Evolutionary conservation across 768 basidiomycete genomes (phyloP).

Genomic region (Russula emetica): DNA sequence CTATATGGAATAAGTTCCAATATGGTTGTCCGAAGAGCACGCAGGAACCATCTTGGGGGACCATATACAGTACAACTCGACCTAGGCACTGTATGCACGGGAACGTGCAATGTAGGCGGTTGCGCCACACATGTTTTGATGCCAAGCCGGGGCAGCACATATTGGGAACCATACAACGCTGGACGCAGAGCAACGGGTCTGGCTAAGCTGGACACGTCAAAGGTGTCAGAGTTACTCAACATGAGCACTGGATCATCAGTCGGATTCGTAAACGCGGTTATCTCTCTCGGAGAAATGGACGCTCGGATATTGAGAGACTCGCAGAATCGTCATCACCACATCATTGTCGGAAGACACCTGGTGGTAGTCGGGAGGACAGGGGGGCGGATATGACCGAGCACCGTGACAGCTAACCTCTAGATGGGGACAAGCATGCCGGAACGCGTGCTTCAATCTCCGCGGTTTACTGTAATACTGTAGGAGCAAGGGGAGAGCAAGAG

Average conservation of each 20-base stretch:
- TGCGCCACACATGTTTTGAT: background rate
- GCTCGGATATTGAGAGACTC: background rate
- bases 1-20: conserved; percentile 1
- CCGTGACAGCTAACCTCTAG: background rate
- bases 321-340: background rate
- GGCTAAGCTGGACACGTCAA: background rate
- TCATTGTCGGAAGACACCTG: background rate
- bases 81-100: conserved; percentile 1
- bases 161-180: background rate
- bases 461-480: background rate
- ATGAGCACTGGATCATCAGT: background rate
- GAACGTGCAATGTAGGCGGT: background rate
- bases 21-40: background rate
- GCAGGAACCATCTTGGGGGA: background rate
- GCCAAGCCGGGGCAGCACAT: background rate
- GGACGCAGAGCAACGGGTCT: background rate
- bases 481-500: background rate
- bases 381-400: background rate
- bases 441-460: conserved; percentile 8
- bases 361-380: conserved; percentile 3
- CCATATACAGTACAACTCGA: background rate
- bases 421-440: background rate
- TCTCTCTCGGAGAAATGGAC: background rate
- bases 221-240: background rate
- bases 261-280: background rate